Evolutionary conservation across 371 early-diverging fungal genomes (phyloP).

Genomic region (Apophysomyces variabilis): DNA sequence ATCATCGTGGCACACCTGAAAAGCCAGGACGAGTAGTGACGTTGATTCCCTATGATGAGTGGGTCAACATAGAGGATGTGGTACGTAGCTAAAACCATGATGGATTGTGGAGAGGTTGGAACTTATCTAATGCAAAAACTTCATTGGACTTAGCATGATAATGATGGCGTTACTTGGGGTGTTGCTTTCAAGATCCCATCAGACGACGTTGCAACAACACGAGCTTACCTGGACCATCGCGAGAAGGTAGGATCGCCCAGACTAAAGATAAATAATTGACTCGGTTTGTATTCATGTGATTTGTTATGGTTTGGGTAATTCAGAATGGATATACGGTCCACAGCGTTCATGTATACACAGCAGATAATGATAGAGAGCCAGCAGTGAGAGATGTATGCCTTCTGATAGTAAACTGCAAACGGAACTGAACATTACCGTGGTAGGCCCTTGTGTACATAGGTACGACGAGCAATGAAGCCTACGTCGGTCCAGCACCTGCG

Average conservation of each 20-base stretch:
- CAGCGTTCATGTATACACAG: slow-evolving; percentile 68
- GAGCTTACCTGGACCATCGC: slow-evolving; percentile 42
- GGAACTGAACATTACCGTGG: slow-evolving; percentile 6
- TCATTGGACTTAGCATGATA: slow-evolving; percentile 47
- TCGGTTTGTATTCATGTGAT: background rate
- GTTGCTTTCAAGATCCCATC: slow-evolving; percentile 77
- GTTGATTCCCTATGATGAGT: slow-evolving; percentile 74
- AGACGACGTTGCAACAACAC: slow-evolving; percentile 24
- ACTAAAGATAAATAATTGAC: background rate
- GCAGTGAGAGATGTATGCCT: slow-evolving; percentile 55
- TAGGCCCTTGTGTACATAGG: slow-evolving; percentile 86
- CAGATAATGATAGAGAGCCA: slow-evolving; percentile 43
- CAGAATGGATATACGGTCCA: slow-evolving; percentile 81
- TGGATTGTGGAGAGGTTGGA: background rate
- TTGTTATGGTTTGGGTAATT: background rate
- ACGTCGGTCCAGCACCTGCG: slow-evolving; percentile 77
- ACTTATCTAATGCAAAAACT: background rate
- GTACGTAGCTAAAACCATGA: slow-evolving; percentile 20
- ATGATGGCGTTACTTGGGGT: slow-evolving; percentile 82
- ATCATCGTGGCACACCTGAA: slow-evolving; percentile 89
- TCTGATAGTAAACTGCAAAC: background rate
- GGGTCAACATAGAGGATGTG: slow-evolving; percentile 49
- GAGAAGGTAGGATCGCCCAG: slow-evolving; percentile 69
- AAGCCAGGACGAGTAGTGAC: slow-evolving; percentile 92
- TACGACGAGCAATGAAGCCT: slow-evolving; percentile 79